Conservation (phyloP, 164 flowering plant genomes). For the Vitis vinifera region ASM3070453v1 NC_081814.1:6104001-6104500, state of each 20-base stretch:
- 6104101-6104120: conserved; percentile 13
- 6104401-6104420: conserved; percentile 41
- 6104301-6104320: conserved; percentile 55
- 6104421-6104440: conserved; percentile 19
- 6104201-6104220: conserved; percentile 41
- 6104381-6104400: conserved; percentile 67
- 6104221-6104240: conserved; percentile 57
- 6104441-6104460: conserved; percentile 24
- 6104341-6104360: conserved; percentile 73
- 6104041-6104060: conserved; percentile 16
- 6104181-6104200: conserved; percentile 18
- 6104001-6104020: conserved; percentile 18
- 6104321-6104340: conserved; percentile 80
- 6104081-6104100: conserved; percentile 30
- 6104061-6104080: conserved; percentile 34
- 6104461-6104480: conserved; percentile 25
- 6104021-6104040: conserved; percentile 10
- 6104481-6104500: conserved; percentile 18
- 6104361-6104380: conserved; percentile 61
- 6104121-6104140: conserved; percentile 30
- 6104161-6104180: conserved; percentile 16
- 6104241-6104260: conserved; percentile 59
- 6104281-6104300: conserved; percentile 41
- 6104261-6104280: conserved; percentile 61
- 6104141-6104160: conserved; percentile 48